A percentile compares a stretch with the other conserved stretches of the same genome.
Evolutionary conservation across 2,329 filamentous ascomycete species (phyloP).

Genomic region (Diaporthe citriasiana): DNA sequence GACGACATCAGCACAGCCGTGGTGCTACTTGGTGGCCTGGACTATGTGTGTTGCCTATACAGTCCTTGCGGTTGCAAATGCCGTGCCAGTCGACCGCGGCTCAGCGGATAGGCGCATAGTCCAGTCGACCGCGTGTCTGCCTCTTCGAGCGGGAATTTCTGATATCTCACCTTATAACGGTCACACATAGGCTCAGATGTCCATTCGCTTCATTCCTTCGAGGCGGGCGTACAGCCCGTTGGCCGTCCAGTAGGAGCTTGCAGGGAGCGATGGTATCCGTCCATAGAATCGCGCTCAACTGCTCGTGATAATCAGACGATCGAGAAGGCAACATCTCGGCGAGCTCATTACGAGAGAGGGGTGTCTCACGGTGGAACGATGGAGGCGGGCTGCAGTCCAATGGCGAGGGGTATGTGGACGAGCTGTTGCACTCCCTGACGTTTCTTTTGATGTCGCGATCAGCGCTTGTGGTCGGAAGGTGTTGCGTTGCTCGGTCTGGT

Average conservation of each 20-base stretch:
- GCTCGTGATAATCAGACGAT: slow-evolving; percentile 1
- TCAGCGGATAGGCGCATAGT: slow-evolving; percentile 17
- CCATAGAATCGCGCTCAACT: too few species aligned
- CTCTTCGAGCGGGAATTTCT: background rate
- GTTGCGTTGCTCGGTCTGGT: slow-evolving; percentile 4
- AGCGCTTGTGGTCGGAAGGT: background rate
- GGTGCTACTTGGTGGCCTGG: background rate
- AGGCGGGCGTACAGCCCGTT: background rate
- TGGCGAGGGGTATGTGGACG: background rate
- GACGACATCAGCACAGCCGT: background rate
- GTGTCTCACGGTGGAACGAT: slow-evolving; percentile 24
- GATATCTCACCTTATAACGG: background rate
- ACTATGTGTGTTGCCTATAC: background rate
- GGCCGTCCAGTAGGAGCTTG: background rate
- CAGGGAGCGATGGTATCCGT: background rate
- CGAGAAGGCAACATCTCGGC: slow-evolving; percentile 19
- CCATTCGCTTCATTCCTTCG: background rate
- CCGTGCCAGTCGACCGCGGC: slow-evolving; percentile 27
- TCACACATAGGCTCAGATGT: background rate
- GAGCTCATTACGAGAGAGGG: background rate
- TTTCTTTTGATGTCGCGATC: background rate
- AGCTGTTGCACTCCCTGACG: slow-evolving; percentile 1
- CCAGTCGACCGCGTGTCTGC: slow-evolving; percentile 4
- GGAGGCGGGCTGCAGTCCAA: background rate
- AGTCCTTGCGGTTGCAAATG: background rate